phyloP scores from a whole-genome alignment of 2,329 filamentous ascomycete genomes.

The Dothidotthia symphoricarpi region DNA sequence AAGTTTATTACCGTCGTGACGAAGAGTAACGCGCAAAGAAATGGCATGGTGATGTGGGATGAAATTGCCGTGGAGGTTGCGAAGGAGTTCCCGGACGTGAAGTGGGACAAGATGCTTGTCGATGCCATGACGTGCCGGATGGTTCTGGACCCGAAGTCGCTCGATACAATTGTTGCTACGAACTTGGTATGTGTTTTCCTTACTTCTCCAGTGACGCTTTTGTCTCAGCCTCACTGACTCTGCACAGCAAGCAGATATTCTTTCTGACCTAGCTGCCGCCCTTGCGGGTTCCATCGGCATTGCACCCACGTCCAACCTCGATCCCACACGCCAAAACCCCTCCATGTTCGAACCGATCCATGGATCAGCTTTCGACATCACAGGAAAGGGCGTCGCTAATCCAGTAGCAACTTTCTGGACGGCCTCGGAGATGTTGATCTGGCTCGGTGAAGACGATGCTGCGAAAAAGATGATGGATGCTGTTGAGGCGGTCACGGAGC shows the following conservation, averaged over 20 bases:
- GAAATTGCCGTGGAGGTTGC: conserved; percentile 58
- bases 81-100: conserved; percentile 60
- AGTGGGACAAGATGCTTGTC: conserved; percentile 64
- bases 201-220: not conserved
- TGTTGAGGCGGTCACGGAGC: conserved; percentile 55
- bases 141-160: conserved; percentile 58
- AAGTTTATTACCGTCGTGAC: conserved; percentile 63
- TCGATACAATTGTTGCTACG: conserved; percentile 64
- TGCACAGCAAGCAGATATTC: conserved; percentile 59
- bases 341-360: conserved; percentile 64
- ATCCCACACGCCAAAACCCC: conserved; percentile 60
- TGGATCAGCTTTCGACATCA: conserved; percentile 59
- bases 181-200: conserved; percentile 52
- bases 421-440: conserved; percentile 57
- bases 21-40: conserved; percentile 65
- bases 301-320: conserved; percentile 60
- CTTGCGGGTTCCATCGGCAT: conserved; percentile 71
- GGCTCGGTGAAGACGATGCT: conserved; percentile 57
- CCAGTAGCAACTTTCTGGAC: conserved; percentile 62
- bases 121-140: conserved; percentile 66
- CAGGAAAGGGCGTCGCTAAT: conserved; percentile 57
- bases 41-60: conserved; percentile 69
- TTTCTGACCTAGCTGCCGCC: conserved; percentile 69
- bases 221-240: not conserved
- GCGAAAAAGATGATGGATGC: conserved; percentile 51